phyloP scores from a whole-genome alignment of 2,329 filamentous ascomycete species.

The Pseudocercospora pini-densiflorae region DNA sequence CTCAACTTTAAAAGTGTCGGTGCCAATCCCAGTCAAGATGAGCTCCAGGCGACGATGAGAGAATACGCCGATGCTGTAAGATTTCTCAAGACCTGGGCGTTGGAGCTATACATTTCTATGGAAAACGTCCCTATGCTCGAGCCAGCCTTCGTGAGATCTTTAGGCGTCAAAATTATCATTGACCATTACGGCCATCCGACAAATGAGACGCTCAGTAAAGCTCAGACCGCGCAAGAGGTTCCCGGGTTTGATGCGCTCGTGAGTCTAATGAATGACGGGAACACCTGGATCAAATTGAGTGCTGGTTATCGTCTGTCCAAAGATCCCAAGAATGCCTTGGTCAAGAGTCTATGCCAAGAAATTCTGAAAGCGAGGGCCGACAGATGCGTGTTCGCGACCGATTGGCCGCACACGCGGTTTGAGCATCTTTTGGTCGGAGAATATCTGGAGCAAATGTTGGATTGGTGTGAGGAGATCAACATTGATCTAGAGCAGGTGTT shows the following conservation, averaged over 20 bases:
- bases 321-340: conserved; percentile 38
- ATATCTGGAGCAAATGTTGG: conserved; percentile 59
- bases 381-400: conserved; percentile 62
- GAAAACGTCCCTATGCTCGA: conserved; percentile 56
- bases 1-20: conserved; percentile 63
- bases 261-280: conserved; percentile 51
- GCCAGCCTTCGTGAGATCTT: conserved; percentile 49
- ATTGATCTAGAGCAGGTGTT: conserved; percentile 57
- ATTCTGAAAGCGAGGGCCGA: conserved; percentile 52
- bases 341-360: conserved; percentile 53
- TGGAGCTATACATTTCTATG: conserved; percentile 64
- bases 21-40: conserved; percentile 41
- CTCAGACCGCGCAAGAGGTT: conserved; percentile 46
- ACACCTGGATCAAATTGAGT: conserved; percentile 63
- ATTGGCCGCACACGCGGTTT: conserved; percentile 69
- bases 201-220: conserved; percentile 33
- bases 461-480: conserved; percentile 52
- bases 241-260: conserved; percentile 57
- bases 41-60: conserved; percentile 50
- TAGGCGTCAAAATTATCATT: conserved; percentile 59
- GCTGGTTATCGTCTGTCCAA: conserved; percentile 61
- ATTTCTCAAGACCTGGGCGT: conserved; percentile 57
- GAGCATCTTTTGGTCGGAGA: conserved; percentile 60
- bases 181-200: conserved; percentile 60
- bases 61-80: conserved; percentile 57